These are phyloP conservation scores for Nicotiana sylvestris DNA, from an alignment of 257 asterid genomes.

Conservation along the genomic window DNA sequence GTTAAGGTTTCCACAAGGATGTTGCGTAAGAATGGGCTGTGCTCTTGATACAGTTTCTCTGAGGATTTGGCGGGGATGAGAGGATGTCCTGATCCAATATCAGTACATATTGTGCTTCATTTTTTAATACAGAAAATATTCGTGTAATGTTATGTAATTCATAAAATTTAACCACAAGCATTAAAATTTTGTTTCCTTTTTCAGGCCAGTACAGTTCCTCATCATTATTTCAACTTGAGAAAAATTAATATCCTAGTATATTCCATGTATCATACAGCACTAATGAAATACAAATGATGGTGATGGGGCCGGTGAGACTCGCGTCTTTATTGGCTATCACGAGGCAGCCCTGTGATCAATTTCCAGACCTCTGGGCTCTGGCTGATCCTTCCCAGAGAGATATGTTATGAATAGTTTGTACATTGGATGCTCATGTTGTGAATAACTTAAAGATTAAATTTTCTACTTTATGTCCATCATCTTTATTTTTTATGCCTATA, in stretches of 20 bases:
- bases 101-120: background rate
- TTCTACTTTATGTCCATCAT: too few relatives aligned
- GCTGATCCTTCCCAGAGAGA: too few relatives aligned
- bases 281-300: background rate
- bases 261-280: background rate
- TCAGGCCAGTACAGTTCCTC: background rate
- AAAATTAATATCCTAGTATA: background rate
- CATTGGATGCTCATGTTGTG: too few relatives aligned
- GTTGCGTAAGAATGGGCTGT: background rate
- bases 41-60: background rate
- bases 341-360: too few relatives aligned
- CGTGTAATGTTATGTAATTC: background rate
- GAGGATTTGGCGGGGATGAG: constrained; percentile 11
- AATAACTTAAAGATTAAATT: too few relatives aligned
- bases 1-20: background rate
- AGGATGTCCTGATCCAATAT: background rate
- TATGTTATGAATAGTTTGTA: too few relatives aligned
- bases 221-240: background rate
- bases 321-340: background rate
- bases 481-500: too few relatives aligned
- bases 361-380: too few relatives aligned
- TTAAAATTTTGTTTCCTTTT: background rate
- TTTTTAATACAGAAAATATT: background rate
- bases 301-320: background rate
- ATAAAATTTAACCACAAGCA: background rate